Evolutionary conservation across 371 early-diverging fungal species (phyloP).

Genomic region (Saksenaea vasiformis): DNA sequence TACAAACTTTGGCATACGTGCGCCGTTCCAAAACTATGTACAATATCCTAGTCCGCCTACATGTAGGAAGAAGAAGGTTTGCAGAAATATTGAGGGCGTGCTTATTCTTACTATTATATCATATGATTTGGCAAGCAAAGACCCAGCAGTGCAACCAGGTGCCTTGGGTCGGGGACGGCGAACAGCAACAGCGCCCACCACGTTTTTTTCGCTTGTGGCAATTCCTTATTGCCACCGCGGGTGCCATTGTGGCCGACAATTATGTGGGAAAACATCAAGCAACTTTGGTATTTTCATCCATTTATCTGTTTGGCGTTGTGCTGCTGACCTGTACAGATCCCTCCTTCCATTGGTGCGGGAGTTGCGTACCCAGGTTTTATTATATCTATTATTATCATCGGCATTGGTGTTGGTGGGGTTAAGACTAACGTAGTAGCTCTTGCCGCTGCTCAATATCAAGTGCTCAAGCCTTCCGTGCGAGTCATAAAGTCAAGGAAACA

Average conservation of each 20-base stretch:
- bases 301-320: slow-evolving; percentile 64
- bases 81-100: background rate
- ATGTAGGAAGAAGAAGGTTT: background rate
- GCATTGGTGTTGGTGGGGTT: slow-evolving; percentile 25
- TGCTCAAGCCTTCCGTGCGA: background rate
- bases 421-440: slow-evolving; percentile 18
- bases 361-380: slow-evolving; percentile 58
- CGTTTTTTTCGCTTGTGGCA: slow-evolving; percentile 69
- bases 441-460: slow-evolving; percentile 6
- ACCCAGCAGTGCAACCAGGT: slow-evolving; percentile 24
- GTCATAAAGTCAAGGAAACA: background rate
- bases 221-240: slow-evolving; percentile 69
- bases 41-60: background rate
- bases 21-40: slow-evolving; percentile 8
- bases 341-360: slow-evolving; percentile 40
- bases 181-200: slow-evolving; percentile 57
- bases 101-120: background rate
- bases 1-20: background rate
- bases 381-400: slow-evolving; percentile 59
- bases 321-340: slow-evolving; percentile 53
- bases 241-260: slow-evolving; percentile 73
- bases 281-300: slow-evolving; percentile 56
- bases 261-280: slow-evolving; percentile 75
- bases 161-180: slow-evolving; percentile 27
- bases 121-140: too few species aligned